These are phyloP conservation scores for Draba incana DNA, from an alignment of 345 rosid genomes.

Conservation along the genomic window DNA sequence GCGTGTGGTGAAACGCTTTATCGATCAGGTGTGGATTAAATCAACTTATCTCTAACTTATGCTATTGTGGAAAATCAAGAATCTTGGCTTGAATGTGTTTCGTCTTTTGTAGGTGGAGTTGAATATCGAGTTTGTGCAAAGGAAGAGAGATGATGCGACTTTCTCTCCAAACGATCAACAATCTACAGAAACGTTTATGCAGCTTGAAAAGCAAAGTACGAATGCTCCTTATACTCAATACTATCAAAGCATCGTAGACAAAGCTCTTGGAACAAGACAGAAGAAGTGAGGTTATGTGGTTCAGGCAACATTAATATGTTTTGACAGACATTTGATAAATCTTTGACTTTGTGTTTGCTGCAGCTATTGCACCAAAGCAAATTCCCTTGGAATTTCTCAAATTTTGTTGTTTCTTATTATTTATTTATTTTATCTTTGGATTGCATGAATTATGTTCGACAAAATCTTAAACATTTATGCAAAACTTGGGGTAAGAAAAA, in stretches of 20 bases:
- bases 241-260: slow-evolving; percentile 65
- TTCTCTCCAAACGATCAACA: slow-evolving; percentile 91
- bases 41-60: slow-evolving; percentile 8
- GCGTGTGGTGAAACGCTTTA: slow-evolving; percentile 67
- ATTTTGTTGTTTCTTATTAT: slow-evolving; percentile 8
- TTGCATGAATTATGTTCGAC: slow-evolving; percentile 18
- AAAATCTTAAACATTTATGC: slow-evolving; percentile 15
- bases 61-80: slow-evolving; percentile 1
- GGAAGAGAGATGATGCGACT: slow-evolving; percentile 81
- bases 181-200: slow-evolving; percentile 73
- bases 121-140: slow-evolving; percentile 70
- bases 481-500: neutral
- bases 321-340: neutral
- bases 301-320: neutral
- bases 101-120: slow-evolving; percentile 62
- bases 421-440: neutral
- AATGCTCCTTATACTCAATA: slow-evolving; percentile 67
- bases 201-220: slow-evolving; percentile 61
- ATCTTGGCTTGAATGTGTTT: slow-evolving; percentile 6
- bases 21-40: slow-evolving; percentile 71
- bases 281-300: slow-evolving; percentile 20
- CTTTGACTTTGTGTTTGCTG: neutral
- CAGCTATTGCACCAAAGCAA: neutral
- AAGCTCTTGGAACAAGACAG: slow-evolving; percentile 43
- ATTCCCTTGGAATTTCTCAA: neutral